A percentile compares a stretch with the other conserved stretches of the same genome.
Conservation (phyloP, 1,284 basidiomycete species). For the Ustilago sp. region DNA sequence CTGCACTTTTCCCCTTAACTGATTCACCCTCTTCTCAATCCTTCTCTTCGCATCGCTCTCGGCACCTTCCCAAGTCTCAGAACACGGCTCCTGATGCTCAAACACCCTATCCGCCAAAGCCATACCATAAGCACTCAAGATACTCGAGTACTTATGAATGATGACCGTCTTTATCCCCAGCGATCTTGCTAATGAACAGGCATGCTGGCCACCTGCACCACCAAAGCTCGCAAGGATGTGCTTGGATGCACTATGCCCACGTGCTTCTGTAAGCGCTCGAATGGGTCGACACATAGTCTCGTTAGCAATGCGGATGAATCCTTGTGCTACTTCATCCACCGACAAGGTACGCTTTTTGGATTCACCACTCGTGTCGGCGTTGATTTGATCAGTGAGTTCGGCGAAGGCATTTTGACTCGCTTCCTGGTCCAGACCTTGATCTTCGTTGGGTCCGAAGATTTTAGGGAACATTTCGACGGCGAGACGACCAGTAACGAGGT, state of each 20-base stretch:
- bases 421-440: constrained; percentile 80
- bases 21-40: constrained; percentile 69
- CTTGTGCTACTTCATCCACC: constrained; percentile 89
- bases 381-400: constrained; percentile 77
- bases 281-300: constrained; percentile 86
- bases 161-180: constrained; percentile 86
- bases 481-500: constrained; percentile 65
- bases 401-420: constrained; percentile 76
- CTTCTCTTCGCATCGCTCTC: constrained; percentile 18
- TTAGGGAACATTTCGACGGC: constrained; percentile 76
- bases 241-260: constrained; percentile 84
- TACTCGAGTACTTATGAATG: constrained; percentile 86
- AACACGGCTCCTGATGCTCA: constrained; percentile 85
- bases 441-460: constrained; percentile 87
- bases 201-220: constrained; percentile 91
- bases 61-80: constrained; percentile 74
- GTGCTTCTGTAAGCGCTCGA: constrained; percentile 87
- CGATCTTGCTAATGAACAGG: constrained; percentile 84
- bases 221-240: constrained; percentile 93
- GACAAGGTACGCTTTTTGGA: constrained; percentile 69
- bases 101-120: constrained; percentile 83
- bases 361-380: constrained; percentile 73
- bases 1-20: constrained; percentile 74
- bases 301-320: constrained; percentile 71
- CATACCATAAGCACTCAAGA: constrained; percentile 89